phyloP scores from a whole-genome alignment of 1,139 yeast species.

The Suhomyces yuchorum region DNA sequence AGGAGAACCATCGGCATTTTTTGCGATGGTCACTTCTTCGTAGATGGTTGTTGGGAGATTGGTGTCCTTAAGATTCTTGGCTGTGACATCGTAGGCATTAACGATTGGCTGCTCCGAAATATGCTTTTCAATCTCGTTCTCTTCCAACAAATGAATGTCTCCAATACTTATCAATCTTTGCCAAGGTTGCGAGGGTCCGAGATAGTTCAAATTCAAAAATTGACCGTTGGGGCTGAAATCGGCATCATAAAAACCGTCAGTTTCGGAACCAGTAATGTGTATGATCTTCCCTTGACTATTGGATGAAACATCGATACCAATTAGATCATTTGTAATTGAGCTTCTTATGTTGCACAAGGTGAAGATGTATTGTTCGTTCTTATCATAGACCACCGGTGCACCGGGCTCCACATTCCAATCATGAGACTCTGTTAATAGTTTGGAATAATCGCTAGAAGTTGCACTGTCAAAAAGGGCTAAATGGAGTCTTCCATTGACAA shows the following conservation, averaged over 20 bases:
- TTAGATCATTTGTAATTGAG: constrained; percentile 55
- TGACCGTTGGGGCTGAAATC: constrained; percentile 58
- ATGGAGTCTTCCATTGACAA: constrained; percentile 66
- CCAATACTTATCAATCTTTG: constrained; percentile 55
- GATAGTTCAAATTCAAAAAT: constrained; percentile 53
- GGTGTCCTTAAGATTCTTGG: constrained; percentile 28
- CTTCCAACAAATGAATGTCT: constrained; percentile 25
- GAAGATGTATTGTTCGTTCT: constrained; percentile 54
- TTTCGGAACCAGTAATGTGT: constrained; percentile 25
- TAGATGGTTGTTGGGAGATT: constrained; percentile 60
- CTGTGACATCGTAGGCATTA: constrained; percentile 32
- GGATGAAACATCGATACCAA: constrained; percentile 28
- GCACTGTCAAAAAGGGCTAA: constrained; percentile 65
- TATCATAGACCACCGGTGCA: constrained; percentile 58
- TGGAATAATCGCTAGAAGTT: constrained; percentile 43
- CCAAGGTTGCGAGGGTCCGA: constrained; percentile 70
- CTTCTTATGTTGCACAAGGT: constrained; percentile 62
- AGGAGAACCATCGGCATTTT: constrained; percentile 38
- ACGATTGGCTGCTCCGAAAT: constrained; percentile 33
- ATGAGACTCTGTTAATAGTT: constrained; percentile 54
- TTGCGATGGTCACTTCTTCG: constrained; percentile 49
- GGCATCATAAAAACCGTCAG: constrained; percentile 36
- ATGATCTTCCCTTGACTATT: constrained; percentile 11
- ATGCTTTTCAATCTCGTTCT: constrained; percentile 17
- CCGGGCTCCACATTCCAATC: constrained; percentile 69